Evolutionary conservation across 495 filamentous ascomycete species (phyloP), one percentile per base, ranked within the genome.

Genomic region (Podospora comata): DNA sequence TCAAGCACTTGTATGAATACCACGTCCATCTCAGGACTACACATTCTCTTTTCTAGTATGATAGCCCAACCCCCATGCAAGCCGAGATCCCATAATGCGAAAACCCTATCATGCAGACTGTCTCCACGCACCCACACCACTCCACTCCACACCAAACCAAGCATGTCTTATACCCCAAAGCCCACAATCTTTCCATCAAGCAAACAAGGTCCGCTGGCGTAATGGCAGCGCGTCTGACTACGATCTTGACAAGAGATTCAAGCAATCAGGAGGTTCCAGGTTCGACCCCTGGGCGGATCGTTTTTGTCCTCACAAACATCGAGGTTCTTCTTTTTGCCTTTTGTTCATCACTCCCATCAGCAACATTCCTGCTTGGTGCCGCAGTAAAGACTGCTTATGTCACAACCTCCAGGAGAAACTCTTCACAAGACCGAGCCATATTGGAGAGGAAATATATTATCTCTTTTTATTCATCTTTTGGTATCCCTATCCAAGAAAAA

Each of bases 141-240:
- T 6, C 34, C 34, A 48, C 39, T 18, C 39, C 39, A 48, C 39
- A 48, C 15, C 2, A 48, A 48, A 20, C 56, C 56, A 48, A 16
- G 13, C 6, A 48, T 48, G 4, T 32, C 16, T 27, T 61, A 16
- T 28, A 26, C 27, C 56, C 23, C 56, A 58, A 58, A 58, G 20
- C 19, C 19, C 56, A 4, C n/a, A 58, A 5, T 32, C 0, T 18
- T 61, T 2, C 23, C 59, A 61, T 39, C 61, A 28, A 48, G 34
- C 19, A 18, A 20, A 18, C 27, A 39, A 63, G 61, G 61, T 63
- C 61, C 61, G 61, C 61, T 63, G 61, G 61, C 61, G 61, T 63
- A 63, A 63, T 63, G 61, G 61, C 61, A 63, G 61, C 61, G 61
- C 61, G 61, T 63, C 61, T 63, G 61, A 63, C 61, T 63, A 63